A percentile compares a stretch with the other conserved stretches of the same genome.
These are phyloP conservation scores for Neonectria neomacrospora DNA, from an alignment of 2,329 filamentous ascomycete species.

Conservation along the genomic window DNA sequence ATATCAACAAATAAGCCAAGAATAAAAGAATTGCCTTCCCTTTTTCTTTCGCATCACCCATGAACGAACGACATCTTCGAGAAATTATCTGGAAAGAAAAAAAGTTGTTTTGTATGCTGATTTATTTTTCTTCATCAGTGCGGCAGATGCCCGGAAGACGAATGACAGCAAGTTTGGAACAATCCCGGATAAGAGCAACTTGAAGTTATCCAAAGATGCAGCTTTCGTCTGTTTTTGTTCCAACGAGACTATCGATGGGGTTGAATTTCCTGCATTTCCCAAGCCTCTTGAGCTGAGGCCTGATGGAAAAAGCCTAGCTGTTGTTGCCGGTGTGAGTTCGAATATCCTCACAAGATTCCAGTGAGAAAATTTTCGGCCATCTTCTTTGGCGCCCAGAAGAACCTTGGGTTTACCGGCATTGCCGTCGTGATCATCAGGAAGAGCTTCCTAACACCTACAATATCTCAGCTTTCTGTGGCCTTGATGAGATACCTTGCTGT, in stretches of 20 bases:
- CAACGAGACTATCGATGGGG: conserved; percentile 94
- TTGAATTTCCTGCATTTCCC: conserved; percentile 84
- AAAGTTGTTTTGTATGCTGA: too few relatives aligned
- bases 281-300: conserved; percentile 66
- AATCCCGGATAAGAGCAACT: conserved; percentile 81
- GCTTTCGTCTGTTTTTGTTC: conserved; percentile 90
- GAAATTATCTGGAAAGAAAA: too few relatives aligned
- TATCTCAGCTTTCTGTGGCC: conserved; percentile 71
- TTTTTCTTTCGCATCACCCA: too few relatives aligned
- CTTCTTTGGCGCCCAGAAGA: conserved; percentile 96
- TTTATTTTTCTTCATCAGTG: conserved; percentile 46
- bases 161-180: conserved; percentile 87
- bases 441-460: conserved; percentile 75
- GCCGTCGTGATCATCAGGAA: conserved; percentile 89
- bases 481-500: conserved; percentile 80
- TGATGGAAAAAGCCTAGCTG: conserved; percentile 75
- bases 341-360: conserved; percentile 89
- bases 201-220: conserved; percentile 76
- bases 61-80: too few relatives aligned
- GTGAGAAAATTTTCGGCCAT: conserved; percentile 83
- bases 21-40: too few relatives aligned
- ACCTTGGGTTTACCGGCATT: conserved; percentile 86
- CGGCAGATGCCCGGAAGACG: conserved; percentile 70
- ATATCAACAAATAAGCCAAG: conserved; percentile 74
- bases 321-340: conserved; percentile 93